Conservation (phyloP, 306 rosid genomes). For the Citrullus amarus region DNA sequence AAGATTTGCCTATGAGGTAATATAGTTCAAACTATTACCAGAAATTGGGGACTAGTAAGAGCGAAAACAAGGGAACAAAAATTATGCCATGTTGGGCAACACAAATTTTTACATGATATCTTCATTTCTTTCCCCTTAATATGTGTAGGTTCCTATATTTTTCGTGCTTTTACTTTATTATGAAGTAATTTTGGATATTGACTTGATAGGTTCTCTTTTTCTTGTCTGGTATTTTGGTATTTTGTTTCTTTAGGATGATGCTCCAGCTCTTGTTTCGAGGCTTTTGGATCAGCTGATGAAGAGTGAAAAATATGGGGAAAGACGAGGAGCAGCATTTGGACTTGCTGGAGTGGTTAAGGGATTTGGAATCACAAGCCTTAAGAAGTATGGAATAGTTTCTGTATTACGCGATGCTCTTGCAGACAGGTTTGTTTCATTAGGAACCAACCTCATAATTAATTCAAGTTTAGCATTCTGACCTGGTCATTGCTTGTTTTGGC, state of each 20-base stretch:
- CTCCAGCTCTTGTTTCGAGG: conserved; percentile 56
- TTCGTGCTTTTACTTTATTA: neutral
- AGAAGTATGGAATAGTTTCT: conserved; percentile 59
- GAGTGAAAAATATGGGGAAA: conserved; percentile 89
- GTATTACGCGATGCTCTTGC: conserved; percentile 60
- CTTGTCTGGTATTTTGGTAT: neutral
- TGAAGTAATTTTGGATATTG: neutral
- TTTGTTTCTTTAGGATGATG: conserved; percentile 58
- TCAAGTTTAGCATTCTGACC: neutral
- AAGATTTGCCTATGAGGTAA: too few relatives aligned
- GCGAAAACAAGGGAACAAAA: too few relatives aligned
- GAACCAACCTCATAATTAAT: neutral
- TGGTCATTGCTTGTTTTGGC: neutral
- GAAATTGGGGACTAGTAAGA: too few relatives aligned
- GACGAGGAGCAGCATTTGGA: conserved; percentile 98
- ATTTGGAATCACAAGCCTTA: conserved; percentile 73
- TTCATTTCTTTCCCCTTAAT: neutral
- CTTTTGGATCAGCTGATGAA: conserved; percentile 82
- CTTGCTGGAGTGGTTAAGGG: conserved; percentile 95
- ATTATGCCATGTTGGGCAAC: neutral
- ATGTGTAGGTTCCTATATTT: neutral
- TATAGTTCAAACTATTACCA: too few relatives aligned
- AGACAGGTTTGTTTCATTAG: conserved; percentile 48
- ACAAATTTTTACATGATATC: neutral
- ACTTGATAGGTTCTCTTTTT: neutral